Conservation (phyloP, 169 alveolate species). For the Pseudocohnilembus persalinus region DNA sequence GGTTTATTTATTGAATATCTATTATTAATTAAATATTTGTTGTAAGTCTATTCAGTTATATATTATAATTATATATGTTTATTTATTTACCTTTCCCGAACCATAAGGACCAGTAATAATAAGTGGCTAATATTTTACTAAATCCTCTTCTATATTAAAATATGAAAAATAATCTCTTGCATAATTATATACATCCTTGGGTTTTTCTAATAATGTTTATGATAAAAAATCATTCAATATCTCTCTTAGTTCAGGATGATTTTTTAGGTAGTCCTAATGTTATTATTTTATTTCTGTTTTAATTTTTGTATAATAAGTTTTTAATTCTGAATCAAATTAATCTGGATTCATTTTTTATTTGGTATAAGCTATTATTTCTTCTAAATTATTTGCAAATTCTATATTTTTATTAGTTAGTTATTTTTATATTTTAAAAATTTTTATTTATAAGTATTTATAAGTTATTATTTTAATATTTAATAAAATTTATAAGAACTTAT, state of each 20-base stretch:
- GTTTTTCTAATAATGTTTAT: constrained; percentile 40
- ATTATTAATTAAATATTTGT: background rate
- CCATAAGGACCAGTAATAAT: constrained; percentile 82
- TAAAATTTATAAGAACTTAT: too few species aligned
- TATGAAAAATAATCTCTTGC: constrained; percentile 35
- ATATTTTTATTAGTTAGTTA: too few species aligned
- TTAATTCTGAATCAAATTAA: constrained; percentile 19
- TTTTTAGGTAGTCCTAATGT: constrained; percentile 33
- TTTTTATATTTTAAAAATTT: too few species aligned
- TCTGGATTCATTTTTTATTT: constrained; percentile 16
- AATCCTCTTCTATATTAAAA: constrained; percentile 32
- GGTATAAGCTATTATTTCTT: too few species aligned
- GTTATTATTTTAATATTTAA: too few species aligned
- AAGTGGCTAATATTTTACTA: constrained; percentile 29
- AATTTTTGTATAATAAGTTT: constrained; percentile 16
- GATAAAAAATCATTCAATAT: constrained; percentile 48
- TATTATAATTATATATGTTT: background rate
- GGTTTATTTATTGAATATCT: background rate
- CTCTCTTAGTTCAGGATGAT: constrained; percentile 55
- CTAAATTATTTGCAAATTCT: too few species aligned
- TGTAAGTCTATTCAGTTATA: background rate
- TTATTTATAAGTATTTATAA: too few species aligned
- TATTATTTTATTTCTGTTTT: constrained; percentile 31
- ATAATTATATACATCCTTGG: constrained; percentile 32
- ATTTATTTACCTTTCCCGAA: constrained; percentile 58